Conservation (phyloP, 2,329 filamentous ascomycete species). For the Taxawa tesnikishii region DNA sequence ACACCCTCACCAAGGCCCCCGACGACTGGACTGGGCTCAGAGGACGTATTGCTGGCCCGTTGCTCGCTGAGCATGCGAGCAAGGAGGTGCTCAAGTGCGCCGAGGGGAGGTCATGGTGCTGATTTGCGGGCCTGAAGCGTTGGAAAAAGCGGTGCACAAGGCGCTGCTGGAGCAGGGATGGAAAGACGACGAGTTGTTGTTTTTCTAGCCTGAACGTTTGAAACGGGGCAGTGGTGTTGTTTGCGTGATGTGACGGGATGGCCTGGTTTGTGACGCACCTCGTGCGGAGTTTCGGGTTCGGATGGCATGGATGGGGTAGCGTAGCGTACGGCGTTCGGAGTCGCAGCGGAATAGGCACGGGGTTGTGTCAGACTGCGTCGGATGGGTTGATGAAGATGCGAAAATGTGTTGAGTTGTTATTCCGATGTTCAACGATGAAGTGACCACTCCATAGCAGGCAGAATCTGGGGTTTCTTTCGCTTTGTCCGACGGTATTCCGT, state of each 20-base stretch:
- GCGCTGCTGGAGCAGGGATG: conserved; percentile 54
- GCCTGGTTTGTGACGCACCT: no score
- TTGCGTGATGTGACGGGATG: no score
- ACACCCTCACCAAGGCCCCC: conserved; percentile 55
- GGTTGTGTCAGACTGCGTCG: background rate
- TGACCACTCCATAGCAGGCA: no score
- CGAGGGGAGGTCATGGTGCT: conserved; percentile 50
- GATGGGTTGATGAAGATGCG: no score
- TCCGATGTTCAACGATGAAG: no score
- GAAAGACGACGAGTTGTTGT: conserved; percentile 59
- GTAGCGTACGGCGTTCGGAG: background rate
- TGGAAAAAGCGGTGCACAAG: conserved; percentile 55
- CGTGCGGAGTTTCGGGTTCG: no score
- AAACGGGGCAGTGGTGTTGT: background rate
- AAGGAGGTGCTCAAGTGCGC: conserved; percentile 15
- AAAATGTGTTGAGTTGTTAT: no score
- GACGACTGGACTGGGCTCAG: conserved; percentile 54
- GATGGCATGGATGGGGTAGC: background rate
- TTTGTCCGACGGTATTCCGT: no score
- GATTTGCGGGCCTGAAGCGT: conserved; percentile 63
- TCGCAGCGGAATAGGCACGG: background rate
- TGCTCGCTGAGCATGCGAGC: conserved; percentile 48
- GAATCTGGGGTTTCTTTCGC: no score
- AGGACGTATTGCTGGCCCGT: conserved; percentile 52
- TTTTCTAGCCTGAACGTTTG: conserved; percentile 63